Conservation (phyloP, 2,329 filamentous ascomycete genomes). For the Shiraia bambusicola region DNA sequence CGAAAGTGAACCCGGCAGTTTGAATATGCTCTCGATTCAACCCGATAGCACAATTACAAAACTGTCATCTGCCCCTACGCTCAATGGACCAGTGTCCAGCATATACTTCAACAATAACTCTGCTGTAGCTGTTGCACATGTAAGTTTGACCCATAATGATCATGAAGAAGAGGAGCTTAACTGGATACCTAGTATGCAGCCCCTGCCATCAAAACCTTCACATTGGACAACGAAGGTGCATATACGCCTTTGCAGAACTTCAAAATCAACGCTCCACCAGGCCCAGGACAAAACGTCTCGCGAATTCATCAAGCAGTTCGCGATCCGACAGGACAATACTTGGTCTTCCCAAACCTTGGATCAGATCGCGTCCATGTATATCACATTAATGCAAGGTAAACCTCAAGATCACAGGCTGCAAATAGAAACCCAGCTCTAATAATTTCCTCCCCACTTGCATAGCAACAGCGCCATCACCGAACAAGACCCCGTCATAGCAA, state of each 20-base stretch:
- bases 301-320: constrained; percentile 63
- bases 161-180: neutral
- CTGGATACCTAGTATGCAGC: constrained; percentile 40
- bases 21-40: constrained; percentile 41
- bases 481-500: constrained; percentile 49
- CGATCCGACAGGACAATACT: constrained; percentile 64
- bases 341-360: constrained; percentile 67
- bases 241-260: constrained; percentile 43
- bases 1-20: constrained; percentile 56
- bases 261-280: constrained; percentile 43
- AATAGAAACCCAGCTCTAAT: no score
- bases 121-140: constrained; percentile 40
- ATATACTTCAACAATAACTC: constrained; percentile 46
- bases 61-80: constrained; percentile 36
- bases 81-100: constrained; percentile 45
- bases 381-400: constrained; percentile 46
- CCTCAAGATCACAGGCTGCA: no score
- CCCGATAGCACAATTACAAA: constrained; percentile 44
- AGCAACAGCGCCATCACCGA: constrained; percentile 47
- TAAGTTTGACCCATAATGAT: constrained; percentile 2
- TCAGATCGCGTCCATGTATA: constrained; percentile 64
- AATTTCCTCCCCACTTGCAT: no score
- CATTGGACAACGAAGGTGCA: constrained; percentile 6
- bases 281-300: constrained; percentile 16
- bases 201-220: constrained; percentile 42